Conservation (phyloP, 768 basidiomycete species). For the Boletus pseudopeckii region DNA sequence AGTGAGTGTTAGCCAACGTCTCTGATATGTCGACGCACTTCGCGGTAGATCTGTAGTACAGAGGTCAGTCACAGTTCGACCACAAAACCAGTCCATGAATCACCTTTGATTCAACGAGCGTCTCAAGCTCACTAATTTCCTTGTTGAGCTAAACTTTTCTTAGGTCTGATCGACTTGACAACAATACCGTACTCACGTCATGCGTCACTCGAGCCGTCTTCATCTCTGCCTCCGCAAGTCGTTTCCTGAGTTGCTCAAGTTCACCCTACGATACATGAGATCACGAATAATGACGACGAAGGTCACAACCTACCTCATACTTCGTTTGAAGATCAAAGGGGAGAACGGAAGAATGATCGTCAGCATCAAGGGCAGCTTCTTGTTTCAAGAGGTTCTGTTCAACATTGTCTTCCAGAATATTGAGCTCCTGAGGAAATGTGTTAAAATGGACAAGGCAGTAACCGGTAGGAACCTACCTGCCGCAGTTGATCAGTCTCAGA, state of each 20-base stretch:
- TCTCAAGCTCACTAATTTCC: slow-evolving; percentile 89
- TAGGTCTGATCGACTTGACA: neutral
- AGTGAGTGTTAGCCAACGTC: slow-evolving; percentile 9
- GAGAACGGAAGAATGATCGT: slow-evolving; percentile 12
- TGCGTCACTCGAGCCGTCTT: slow-evolving; percentile 68
- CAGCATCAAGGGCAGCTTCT: slow-evolving; percentile 39
- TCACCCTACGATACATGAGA: slow-evolving; percentile 44
- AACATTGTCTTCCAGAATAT: slow-evolving; percentile 70
- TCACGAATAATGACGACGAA: neutral
- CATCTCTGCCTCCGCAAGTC: slow-evolving; percentile 65
- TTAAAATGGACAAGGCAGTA: neutral
- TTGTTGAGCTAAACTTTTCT: slow-evolving; percentile 64
- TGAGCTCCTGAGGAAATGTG: slow-evolving; percentile 55
- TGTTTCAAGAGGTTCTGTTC: slow-evolving; percentile 56
- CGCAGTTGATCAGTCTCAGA: slow-evolving; percentile 61
- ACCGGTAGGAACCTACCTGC: slow-evolving; percentile 44
- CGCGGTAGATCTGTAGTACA: slow-evolving; percentile 69
- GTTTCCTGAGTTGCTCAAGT: slow-evolving; percentile 67
- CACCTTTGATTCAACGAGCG: slow-evolving; percentile 92
- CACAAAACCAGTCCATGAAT: slow-evolving; percentile 1
- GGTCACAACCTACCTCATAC: slow-evolving; percentile 46
- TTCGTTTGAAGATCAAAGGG: slow-evolving; percentile 40
- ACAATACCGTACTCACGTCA: slow-evolving; percentile 47
- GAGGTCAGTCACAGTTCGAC: slow-evolving; percentile 2
- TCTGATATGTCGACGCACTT: slow-evolving; percentile 40